These are phyloP conservation scores for Platanthera guangdongensis DNA, from an alignment of 106 monocot species.

Conservation along the genomic window DNA sequence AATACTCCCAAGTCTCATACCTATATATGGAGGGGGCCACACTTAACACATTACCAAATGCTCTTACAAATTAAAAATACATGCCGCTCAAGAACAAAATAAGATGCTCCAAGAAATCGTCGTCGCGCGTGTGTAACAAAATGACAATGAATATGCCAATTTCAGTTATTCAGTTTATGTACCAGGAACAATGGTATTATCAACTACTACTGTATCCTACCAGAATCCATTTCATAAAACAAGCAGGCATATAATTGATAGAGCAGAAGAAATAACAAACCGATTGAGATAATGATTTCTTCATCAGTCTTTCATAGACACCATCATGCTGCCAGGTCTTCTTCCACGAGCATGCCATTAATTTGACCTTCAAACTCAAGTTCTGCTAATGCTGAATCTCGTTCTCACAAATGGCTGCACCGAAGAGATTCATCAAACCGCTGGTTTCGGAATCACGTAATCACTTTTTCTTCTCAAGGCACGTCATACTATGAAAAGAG, in stretches of 20 bases:
- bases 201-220: background rate
- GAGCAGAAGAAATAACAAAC: background rate
- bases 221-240: background rate
- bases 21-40: too few species aligned
- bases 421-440: background rate
- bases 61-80: too few species aligned
- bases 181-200: too few species aligned
- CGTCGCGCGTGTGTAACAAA: too few species aligned
- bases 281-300: background rate
- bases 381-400: background rate
- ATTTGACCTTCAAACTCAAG: background rate
- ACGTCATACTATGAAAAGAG: background rate
- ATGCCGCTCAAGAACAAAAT: too few species aligned
- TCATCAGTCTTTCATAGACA: background rate
- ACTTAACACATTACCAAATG: too few species aligned
- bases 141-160: too few species aligned
- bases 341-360: background rate
- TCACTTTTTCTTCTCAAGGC: background rate
- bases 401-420: background rate
- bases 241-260: background rate
- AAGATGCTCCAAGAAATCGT: too few species aligned
- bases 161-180: too few species aligned
- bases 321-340: background rate
- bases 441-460: background rate
- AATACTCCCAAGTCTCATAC: too few species aligned